Evolutionary conservation across 306 rosid species (phyloP), one percentile per base, ranked within the genome.

Genomic region (Rosa rugosa): DNA sequence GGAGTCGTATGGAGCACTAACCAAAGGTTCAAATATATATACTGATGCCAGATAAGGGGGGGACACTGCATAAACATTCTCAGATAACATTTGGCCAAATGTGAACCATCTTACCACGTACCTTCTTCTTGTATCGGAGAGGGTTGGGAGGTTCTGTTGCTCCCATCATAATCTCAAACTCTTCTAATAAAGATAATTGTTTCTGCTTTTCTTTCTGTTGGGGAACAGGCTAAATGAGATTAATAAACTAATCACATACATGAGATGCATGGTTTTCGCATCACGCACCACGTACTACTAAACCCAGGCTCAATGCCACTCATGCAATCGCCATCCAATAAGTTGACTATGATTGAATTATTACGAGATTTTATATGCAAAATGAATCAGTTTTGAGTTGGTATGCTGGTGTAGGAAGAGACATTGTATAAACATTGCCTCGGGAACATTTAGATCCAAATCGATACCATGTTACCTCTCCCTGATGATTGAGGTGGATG

Each of bases 371-470:
- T 50, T 2, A 51, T 65, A 36, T 67, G 53, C 9, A 12, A 68
- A 57, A 49, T 41, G 44, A 13, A 23, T 40, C 27, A 17, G 62
- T n/a, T 71, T 45, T 76, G 75, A 77, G 82, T 73, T 82, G 84
- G 65, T 40, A 44, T 73, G 72, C 42, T 77, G 80, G 70, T 79
- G 79, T 16, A 75, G 38, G 20, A 73, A 74, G 84, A 67, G 75
- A 79, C 75, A 80, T n/a, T 34, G 76, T 82, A 20, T 51, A 47
- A 68, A 72, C 84, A 81, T 76, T 23, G 60, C 77, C 64, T 20
- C 17, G 27, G 12, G 38, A 17, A 72, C 76, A 63, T 71, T 34
- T 65, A 80, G 56, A 80, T 77, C 79, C 47, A 83, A 77, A 77
- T 83, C 60, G 9, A 45, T 60, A 86, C n/a, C 77, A 72, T 53